Evolutionary conservation across 2,329 filamentous ascomycete genomes (phyloP).

Genomic region (Thelonectria olida): DNA sequence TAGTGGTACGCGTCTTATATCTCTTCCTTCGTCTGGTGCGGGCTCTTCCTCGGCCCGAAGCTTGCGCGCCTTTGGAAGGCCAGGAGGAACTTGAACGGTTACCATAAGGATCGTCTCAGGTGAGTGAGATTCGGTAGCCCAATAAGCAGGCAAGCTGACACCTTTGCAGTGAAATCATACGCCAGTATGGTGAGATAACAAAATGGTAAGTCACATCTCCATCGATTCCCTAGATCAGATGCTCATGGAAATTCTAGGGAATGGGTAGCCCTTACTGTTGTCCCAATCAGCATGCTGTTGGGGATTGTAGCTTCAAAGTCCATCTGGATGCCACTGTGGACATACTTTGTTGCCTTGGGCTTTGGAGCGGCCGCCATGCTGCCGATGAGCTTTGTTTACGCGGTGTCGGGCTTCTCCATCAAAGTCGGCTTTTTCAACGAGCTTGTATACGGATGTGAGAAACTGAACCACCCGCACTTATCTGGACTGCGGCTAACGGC

Average conservation of each 20-base stretch:
- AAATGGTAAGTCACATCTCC: not conserved
- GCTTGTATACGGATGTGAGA: slow-evolving; percentile 6
- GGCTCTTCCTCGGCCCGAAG: slow-evolving; percentile 61
- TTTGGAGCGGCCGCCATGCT: slow-evolving; percentile 65
- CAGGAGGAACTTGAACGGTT: not conserved
- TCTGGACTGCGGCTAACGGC: slow-evolving; percentile 43
- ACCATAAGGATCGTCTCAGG: slow-evolving; percentile 6
- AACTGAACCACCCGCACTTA: too few species aligned
- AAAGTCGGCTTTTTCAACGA: slow-evolving; percentile 11
- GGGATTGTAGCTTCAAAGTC: slow-evolving; percentile 59
- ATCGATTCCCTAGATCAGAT: not conserved
- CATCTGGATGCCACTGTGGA: slow-evolving; percentile 68
- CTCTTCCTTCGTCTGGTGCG: slow-evolving; percentile 67
- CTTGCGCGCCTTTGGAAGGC: slow-evolving; percentile 44
- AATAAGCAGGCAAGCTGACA: too few species aligned
- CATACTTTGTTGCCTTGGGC: slow-evolving; percentile 64
- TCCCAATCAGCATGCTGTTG: slow-evolving; percentile 53
- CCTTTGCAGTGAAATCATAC: not conserved
- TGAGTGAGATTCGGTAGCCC: not conserved
- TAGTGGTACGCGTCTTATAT: slow-evolving; percentile 64
- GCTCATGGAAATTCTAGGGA: not conserved
- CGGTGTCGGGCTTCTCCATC: slow-evolving; percentile 59
- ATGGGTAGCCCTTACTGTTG: slow-evolving; percentile 11
- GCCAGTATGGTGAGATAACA: not conserved
- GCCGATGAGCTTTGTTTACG: slow-evolving; percentile 67